Percentiles rank a stretch among this genome's conserved stretches.
Evolutionary conservation across 75 land plant genomes (phyloP).

Genomic region (Pseudotsuga menziesii): DNA sequence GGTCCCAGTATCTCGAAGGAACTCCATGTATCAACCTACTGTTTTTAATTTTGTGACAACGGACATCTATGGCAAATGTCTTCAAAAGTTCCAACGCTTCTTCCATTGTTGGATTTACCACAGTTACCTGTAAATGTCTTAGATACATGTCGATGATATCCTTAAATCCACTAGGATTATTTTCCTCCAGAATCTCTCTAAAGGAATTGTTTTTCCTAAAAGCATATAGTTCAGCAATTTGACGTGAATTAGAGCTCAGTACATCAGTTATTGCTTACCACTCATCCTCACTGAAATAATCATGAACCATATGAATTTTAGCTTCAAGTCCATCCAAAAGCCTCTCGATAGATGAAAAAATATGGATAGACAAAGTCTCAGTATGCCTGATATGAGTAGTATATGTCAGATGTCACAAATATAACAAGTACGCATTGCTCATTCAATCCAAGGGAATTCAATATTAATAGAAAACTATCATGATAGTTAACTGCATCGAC

Average conservation of each 20-base stretch:
- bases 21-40: conserved; percentile 67
- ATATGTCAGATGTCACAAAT: conserved; percentile 71
- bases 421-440: conserved; percentile 62
- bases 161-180: conserved; percentile 33
- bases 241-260: too few relatives aligned
- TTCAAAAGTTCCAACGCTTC: conserved; percentile 48
- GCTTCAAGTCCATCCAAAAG: too few relatives aligned
- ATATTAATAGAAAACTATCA: conserved; percentile 67
- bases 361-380: too few relatives aligned
- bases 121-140: conserved; percentile 69
- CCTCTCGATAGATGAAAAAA: too few relatives aligned
- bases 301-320: too few relatives aligned
- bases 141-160: conserved; percentile 75
- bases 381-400: too few relatives aligned
- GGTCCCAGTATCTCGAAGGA: conserved; percentile 83
- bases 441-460: conserved; percentile 56
- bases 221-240: too few relatives aligned
- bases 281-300: too few relatives aligned
- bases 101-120: conserved; percentile 82
- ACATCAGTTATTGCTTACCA: too few relatives aligned
- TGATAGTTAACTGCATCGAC: conserved; percentile 64
- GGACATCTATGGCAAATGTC: conserved; percentile 58
- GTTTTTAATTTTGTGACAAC: conserved; percentile 39
- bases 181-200: conserved; percentile 34
- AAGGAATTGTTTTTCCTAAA: too few relatives aligned